These are phyloP conservation scores for Populus pruinosa DNA, from an alignment of 345 rosid species.

Conservation along the genomic window DNA sequence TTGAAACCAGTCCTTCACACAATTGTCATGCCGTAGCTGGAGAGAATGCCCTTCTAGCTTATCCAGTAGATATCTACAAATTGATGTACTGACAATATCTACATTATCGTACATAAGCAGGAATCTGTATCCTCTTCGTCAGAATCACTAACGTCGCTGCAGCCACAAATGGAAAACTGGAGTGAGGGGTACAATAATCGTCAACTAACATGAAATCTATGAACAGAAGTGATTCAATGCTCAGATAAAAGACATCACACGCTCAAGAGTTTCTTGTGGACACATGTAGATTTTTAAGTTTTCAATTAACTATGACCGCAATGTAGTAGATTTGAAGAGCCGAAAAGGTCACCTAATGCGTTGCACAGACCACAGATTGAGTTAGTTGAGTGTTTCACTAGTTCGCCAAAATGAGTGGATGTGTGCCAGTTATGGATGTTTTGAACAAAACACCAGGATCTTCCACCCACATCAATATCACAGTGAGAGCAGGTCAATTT, in stretches of 20 bases:
- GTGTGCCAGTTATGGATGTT: not conserved
- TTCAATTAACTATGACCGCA: not conserved
- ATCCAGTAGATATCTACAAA: slow-evolving; percentile 18
- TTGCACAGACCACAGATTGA: not conserved
- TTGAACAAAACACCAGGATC: not conserved
- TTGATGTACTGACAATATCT: slow-evolving; percentile 25
- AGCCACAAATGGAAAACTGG: slow-evolving; percentile 21
- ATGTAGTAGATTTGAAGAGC: not conserved
- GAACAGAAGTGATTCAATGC: not conserved
- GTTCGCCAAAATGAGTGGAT: not conserved
- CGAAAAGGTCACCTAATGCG: not conserved
- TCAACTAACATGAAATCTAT: not conserved
- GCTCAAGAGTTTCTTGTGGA: not conserved
- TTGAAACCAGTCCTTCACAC: slow-evolving; percentile 17
- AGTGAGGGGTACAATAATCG: not conserved
- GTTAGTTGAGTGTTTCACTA: not conserved
- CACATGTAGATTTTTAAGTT: not conserved
- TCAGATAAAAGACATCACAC: not conserved
- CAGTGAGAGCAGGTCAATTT: not conserved
- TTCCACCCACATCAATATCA: not conserved
- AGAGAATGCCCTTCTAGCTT: slow-evolving; percentile 3
- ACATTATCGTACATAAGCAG: slow-evolving; percentile 88
- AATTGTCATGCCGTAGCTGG: slow-evolving; percentile 11
- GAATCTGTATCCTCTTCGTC: slow-evolving; percentile 81
- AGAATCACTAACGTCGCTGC: slow-evolving; percentile 82